Evolutionary conservation across 1,284 basidiomycete species (phyloP), one percentile per base, ranked within the genome.

Genomic region (Ganoderma meredithae): DNA sequence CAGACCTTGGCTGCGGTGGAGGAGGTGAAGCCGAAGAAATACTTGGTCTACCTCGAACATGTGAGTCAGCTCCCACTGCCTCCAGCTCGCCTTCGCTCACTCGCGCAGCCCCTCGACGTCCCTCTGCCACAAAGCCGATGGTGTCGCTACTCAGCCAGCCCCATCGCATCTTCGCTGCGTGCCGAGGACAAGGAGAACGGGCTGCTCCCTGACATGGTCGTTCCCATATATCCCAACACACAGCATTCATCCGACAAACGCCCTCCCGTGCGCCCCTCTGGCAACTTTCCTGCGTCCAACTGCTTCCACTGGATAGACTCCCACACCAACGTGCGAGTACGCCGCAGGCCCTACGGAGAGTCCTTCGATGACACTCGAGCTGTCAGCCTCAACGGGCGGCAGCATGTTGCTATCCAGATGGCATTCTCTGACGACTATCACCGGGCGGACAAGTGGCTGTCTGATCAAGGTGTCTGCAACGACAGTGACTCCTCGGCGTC

Each of bases 271-370:
- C 49, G 17, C n/a, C 52, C 65, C 0, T 25, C 33, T 8, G 49
- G 40, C 1, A n/a, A 33, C 13, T 68, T 68, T 27, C 60, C 67
- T 10, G 65, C 65, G 17, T 36, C 52, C 8, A 53, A 68, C 47
- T 62, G 67, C 53, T 68, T 44, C 43, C 63, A 68, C 60, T 68
- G 60, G 68, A 44, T 66, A 22, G 27, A 55, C n/a, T 53, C 39
- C 31, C 19, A 36, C 19, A 52, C 36, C 19, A 53, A n/a, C 6
- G 39, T 68, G 19, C 60, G 63, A 7, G 41, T 68, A 4, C 60
- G 55, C 1, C 17, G 19, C 2, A 36, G n/a, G 12, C 31, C 31
- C 0, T 10, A 36, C 0, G 59, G 44, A 25, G 27, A 53, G 52
- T 13, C 17, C 3, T 36, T 22, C 33, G 40, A 49, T 13, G 60